These are phyloP conservation scores for Stemphylium lycopersici DNA, from an alignment of 2,329 filamentous ascomycete genomes.

Conservation along the genomic window DNA sequence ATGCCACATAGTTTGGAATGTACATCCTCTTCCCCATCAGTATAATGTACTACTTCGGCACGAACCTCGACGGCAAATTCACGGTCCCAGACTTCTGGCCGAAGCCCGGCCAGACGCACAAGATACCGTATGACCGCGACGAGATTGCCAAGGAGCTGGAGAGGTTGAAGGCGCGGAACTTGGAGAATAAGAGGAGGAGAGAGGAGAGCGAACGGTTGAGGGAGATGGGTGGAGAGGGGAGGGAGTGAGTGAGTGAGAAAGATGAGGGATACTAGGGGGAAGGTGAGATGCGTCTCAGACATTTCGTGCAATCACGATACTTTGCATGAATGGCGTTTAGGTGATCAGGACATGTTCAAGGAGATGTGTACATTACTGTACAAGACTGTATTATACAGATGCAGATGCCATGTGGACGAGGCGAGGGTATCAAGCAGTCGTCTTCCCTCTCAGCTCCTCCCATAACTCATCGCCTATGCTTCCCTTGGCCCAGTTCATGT, in stretches of 20 bases:
- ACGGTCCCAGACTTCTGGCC: conserved; percentile 93
- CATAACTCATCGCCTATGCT: conserved; percentile 46
- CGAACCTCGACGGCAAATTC: conserved; percentile 89
- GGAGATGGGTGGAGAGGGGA: conserved; percentile 24
- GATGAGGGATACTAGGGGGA: no score
- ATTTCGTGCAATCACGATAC: no score
- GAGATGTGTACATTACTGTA: conserved; percentile 36
- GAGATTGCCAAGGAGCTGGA: conserved; percentile 84
- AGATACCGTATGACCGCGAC: conserved; percentile 75
- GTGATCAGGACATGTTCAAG: conserved; percentile 21
- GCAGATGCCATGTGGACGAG: background rate
- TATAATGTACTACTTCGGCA: conserved; percentile 99
- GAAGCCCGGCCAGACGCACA: conserved; percentile 75
- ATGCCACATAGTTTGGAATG: conserved; percentile 79
- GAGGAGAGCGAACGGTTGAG: conserved; percentile 48
- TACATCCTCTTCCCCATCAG: conserved; percentile 99
- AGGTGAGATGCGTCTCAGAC: no score
- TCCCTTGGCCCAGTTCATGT: conserved; percentile 67
- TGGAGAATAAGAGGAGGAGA: conserved; percentile 56
- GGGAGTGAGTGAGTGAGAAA: no score
- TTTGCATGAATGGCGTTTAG: conserved; percentile 29
- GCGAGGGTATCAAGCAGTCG: conserved; percentile 34
- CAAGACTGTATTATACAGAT: conserved; percentile 8
- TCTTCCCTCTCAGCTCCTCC: conserved; percentile 48
- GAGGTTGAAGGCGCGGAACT: conserved; percentile 64